Conservation (phyloP, 1,284 basidiomycete species). For the Apiotrichum sp. region DNA sequence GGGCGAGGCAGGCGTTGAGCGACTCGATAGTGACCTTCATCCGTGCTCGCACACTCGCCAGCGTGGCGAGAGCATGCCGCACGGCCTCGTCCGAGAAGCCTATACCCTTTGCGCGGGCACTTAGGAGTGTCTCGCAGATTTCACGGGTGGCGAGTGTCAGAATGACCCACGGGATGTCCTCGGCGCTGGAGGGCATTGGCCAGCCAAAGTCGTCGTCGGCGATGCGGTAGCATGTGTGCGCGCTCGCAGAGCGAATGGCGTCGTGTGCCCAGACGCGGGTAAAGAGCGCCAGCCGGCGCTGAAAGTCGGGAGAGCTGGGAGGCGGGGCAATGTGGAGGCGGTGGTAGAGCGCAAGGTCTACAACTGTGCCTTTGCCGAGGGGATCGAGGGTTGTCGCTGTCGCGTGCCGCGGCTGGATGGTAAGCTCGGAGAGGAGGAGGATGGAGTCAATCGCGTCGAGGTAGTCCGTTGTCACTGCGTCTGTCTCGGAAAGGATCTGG, state of each 20-base stretch:
- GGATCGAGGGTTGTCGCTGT: conserved; percentile 3
- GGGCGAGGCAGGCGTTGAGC: not conserved
- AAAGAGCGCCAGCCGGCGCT: conserved; percentile 3
- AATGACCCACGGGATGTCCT: not conserved
- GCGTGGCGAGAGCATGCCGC: not conserved
- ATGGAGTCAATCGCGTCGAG: conserved; percentile 9
- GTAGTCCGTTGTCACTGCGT: not conserved
- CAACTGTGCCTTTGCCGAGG: conserved; percentile 9
- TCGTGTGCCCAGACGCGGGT: conserved; percentile 3
- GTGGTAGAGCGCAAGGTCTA: conserved; percentile 8
- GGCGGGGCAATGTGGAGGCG: conserved; percentile 2
- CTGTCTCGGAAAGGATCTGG: not conserved
- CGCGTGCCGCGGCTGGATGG: not conserved
- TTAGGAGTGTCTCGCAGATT: conserved; percentile 4
- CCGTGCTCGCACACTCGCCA: not conserved
- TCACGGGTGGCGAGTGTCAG: not conserved
- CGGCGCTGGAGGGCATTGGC: not conserved
- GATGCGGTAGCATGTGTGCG: conserved; percentile 5
- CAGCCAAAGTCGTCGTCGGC: conserved; percentile 9
- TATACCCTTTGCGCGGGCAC: not conserved
- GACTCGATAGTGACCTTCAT: not conserved
- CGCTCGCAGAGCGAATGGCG: conserved; percentile 7
- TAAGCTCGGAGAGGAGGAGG: conserved; percentile 5
- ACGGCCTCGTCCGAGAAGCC: not conserved
- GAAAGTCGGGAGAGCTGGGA: not conserved